Evolutionary conservation across 2,329 filamentous ascomycete species (phyloP).

Genomic region (Alternaria infectoria): DNA sequence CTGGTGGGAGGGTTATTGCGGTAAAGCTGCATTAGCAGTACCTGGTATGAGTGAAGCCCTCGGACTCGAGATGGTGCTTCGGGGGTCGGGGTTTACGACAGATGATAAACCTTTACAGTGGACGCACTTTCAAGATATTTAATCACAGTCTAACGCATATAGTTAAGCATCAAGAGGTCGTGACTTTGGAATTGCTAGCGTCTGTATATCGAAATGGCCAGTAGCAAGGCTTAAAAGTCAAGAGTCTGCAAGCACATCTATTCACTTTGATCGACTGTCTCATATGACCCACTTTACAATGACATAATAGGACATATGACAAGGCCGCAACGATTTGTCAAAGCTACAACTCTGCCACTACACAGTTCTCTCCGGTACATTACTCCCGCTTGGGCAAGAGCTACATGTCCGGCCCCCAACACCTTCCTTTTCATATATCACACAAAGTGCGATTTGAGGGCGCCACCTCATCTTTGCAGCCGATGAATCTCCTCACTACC

Average conservation of each 20-base stretch:
- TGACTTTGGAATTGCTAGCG: not conserved
- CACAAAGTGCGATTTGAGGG: not conserved
- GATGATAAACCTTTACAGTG: not conserved
- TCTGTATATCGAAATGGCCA: not conserved
- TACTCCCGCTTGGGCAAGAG: not conserved
- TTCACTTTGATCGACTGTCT: not conserved
- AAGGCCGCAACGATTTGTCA: not conserved
- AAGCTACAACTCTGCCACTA: not conserved
- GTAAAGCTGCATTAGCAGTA: not conserved
- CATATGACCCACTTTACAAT: not conserved
- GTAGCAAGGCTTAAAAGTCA: not conserved
- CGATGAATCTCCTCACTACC: not conserved
- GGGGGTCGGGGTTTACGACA: not conserved
- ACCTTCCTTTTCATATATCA: not conserved
- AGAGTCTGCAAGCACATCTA: not conserved
- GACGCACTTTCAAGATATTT: not conserved
- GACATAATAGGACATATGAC: not conserved
- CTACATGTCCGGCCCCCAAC: not conserved
- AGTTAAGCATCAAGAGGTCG: not conserved
- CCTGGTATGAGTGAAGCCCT: not conserved
- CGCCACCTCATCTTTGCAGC: not conserved
- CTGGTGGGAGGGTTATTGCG: conserved; percentile 33
- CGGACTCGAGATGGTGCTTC: not conserved
- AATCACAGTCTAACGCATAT: not conserved
- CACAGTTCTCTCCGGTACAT: not conserved